Evolutionary conservation across 139 green algal genomes (phyloP).

Genomic region (Mesotaenium endlicherianum): DNA sequence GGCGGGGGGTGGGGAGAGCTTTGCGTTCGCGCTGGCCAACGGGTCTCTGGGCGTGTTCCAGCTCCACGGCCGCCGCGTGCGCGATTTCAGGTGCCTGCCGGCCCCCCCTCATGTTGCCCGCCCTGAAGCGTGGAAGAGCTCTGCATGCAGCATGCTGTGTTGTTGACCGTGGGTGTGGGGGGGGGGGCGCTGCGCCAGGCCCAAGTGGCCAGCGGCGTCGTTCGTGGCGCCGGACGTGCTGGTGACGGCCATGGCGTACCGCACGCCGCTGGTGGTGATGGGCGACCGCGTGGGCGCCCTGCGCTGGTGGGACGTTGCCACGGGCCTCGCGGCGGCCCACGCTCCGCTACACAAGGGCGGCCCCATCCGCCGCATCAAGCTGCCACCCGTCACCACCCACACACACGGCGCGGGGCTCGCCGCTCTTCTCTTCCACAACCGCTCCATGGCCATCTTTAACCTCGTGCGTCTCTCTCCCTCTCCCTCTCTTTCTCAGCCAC

Average conservation of each 20-base stretch:
- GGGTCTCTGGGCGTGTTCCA: constrained; percentile 50
- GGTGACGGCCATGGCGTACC: constrained; percentile 50
- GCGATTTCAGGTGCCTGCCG: constrained; percentile 34
- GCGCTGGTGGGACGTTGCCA: constrained; percentile 42
- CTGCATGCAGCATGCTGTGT: background rate
- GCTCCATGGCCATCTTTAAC: constrained; percentile 37
- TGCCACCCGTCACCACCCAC: constrained; percentile 3
- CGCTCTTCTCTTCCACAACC: constrained; percentile 27
- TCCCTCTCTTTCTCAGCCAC: background rate
- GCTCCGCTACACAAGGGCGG: constrained; percentile 9
- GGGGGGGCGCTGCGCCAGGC: too few relatives aligned
- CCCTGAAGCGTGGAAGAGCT: too few relatives aligned
- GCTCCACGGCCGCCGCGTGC: constrained; percentile 25
- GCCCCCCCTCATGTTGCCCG: background rate
- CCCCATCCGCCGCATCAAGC: constrained; percentile 33
- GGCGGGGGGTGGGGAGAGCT: constrained; percentile 24
- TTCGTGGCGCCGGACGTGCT: constrained; percentile 43
- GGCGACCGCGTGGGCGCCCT: constrained; percentile 36
- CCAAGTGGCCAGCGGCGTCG: constrained; percentile 50
- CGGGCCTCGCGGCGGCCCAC: background rate
- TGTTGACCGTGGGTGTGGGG: background rate
- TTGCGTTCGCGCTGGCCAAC: constrained; percentile 49
- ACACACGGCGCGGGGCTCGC: constrained; percentile 3
- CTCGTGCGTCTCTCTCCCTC: background rate
- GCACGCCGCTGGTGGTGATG: constrained; percentile 42